Evolutionary conservation across 2,329 filamentous ascomycete genomes (phyloP).

Genomic region (Stagonosporopsis cucurbitacearum): DNA sequence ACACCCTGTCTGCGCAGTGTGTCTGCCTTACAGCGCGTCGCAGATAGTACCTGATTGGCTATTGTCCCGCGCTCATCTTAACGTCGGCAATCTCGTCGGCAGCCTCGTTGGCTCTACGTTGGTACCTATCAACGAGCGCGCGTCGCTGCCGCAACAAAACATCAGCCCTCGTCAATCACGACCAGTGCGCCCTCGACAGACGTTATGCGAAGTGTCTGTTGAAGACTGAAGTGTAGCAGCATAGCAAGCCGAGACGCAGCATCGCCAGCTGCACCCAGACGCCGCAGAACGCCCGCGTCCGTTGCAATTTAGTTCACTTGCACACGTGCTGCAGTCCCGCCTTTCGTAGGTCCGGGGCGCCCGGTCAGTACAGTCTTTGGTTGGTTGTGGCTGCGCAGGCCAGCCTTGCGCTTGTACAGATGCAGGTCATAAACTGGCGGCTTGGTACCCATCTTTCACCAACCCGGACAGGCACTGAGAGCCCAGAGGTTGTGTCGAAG

Average conservation of each 20-base stretch:
- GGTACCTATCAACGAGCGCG: neutral
- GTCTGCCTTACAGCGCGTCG: neutral
- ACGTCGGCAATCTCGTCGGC: neutral
- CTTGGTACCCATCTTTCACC: neutral
- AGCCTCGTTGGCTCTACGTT: neutral
- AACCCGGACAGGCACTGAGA: neutral
- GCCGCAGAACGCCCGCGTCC: neutral
- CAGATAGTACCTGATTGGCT: neutral
- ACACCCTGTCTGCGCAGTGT: neutral
- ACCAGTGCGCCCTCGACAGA: neutral
- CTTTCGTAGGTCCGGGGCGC: constrained; percentile 2
- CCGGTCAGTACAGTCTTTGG: neutral
- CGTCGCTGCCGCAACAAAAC: constrained; percentile 1
- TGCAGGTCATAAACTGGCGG: constrained; percentile 1
- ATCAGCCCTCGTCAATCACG: neutral
- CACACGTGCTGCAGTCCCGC: constrained; percentile 15
- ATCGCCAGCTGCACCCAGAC: neutral
- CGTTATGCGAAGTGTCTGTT: neutral
- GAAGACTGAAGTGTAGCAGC: constrained; percentile 1
- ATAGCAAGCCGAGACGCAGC: constrained; percentile 1
- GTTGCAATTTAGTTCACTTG: constrained; percentile 9
- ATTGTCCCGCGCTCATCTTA: neutral
- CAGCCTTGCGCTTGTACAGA: constrained; percentile 16
- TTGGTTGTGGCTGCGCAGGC: neutral
- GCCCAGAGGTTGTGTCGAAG: constrained; percentile 11